Base-by-base conservation (phyloP, 2,329 filamentous ascomycete species). In the Aspergillus sp. region DNA sequence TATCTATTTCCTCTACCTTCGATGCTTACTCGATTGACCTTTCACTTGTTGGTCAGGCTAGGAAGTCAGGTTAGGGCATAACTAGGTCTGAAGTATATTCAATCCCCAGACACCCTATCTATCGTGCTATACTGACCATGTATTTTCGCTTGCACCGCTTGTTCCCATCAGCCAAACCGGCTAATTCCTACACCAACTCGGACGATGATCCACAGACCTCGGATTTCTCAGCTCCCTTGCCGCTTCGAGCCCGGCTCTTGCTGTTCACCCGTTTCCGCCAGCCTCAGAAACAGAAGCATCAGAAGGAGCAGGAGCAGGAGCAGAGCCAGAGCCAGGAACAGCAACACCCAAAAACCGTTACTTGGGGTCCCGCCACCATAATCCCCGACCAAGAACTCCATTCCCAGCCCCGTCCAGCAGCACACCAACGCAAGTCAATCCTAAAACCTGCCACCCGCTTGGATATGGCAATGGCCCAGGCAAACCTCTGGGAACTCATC, bases 401-500 rank as follows among this genome's bases (percentile, higher is more conserved):
- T 29, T n/a, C 30, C 26, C 12, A 8, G 7, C 29, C 3, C 12
- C 26, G 5, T 7, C 7, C 29, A n/a, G 5, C 40, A 7, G 30
- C n/a, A 7, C 9, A 27, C 40, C 10, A 30, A 3, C 40, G 10
- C 9, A 49, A 44, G 26, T 34, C 51, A 8, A 53, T 52, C 35
- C 41, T 52, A 8, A 56, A 52, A 32, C 48, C 48, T 2, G 50
- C 52, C 7, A 54, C 55, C 3, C 47, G 2, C 29, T 32, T 2
- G 55, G 56, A 30, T 38, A 51, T 5, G 50, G 51, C 19, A 26
- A 54, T 54, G 41, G 29, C 48, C 29, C 33, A 41, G 26, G 38
- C 29, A 2, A 56, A 54, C n/a, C 46, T 53, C 2, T 50, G 49
- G 35, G n/a, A 29, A 5, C 41, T 53, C 41, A 27, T 48, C 2